A percentile compares a stretch with the other conserved stretches of the same genome.
Conservation (phyloP, 495 filamentous ascomycete genomes). For the Aspergillus avenaceus region DNA sequence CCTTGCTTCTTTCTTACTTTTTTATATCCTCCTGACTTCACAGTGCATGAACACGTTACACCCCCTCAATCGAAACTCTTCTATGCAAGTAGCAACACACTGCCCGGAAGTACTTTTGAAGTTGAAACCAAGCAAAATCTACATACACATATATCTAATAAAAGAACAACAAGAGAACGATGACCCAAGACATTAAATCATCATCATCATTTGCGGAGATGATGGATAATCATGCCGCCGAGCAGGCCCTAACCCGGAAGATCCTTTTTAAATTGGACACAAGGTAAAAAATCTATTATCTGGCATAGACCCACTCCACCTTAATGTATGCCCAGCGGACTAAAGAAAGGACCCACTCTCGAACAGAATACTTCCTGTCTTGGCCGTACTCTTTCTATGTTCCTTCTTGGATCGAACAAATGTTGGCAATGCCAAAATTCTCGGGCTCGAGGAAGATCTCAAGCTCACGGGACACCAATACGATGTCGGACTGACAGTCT, state of each 20-base stretch:
- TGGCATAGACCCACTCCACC: background rate
- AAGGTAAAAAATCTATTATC: conserved; percentile 29
- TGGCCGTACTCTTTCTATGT: conserved; percentile 52
- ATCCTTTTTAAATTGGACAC: conserved; percentile 53
- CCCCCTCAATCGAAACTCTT: no score
- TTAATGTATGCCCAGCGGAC: no score
- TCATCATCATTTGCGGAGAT: background rate
- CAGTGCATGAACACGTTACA: no score
- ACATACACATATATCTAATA: conserved; percentile 18
- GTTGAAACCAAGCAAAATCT: no score
- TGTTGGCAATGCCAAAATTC: conserved; percentile 61
- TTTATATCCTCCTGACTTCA: no score
- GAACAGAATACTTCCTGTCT: conserved; percentile 55
- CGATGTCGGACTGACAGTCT: conserved; percentile 53
- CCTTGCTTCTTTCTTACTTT: no score
- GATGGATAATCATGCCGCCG: conserved; percentile 9
- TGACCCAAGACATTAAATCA: conserved; percentile 16
- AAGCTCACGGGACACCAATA: conserved; percentile 60
- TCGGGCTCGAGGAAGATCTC: conserved; percentile 53
- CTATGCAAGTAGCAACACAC: no score
- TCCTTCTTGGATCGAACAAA: conserved; percentile 54
- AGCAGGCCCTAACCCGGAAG: conserved; percentile 27
- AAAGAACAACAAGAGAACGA: conserved; percentile 7
- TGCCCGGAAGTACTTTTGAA: no score
- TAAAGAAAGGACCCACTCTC: no score